Percentiles rank a stretch among this genome's conserved stretches.
phyloP scores from a whole-genome alignment of 2,329 filamentous ascomycete species.

The Alternaria triticimaculans region DNA sequence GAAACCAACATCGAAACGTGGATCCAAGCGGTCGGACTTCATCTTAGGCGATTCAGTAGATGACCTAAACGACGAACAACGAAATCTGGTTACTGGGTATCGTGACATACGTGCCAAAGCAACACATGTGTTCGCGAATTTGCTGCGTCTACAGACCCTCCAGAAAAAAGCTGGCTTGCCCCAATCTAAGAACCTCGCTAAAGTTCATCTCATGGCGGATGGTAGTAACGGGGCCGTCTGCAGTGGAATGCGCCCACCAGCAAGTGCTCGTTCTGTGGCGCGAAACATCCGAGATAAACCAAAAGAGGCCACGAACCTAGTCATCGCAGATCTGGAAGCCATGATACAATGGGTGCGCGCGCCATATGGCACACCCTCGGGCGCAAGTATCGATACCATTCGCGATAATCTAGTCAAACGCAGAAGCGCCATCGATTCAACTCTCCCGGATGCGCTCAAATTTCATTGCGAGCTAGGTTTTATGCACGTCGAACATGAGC shows the following conservation, averaged over 20 bases:
- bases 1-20: background rate
- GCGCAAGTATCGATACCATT: conserved; percentile 24
- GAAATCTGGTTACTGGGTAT: conserved; percentile 36
- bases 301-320: conserved; percentile 27
- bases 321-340: conserved; percentile 35
- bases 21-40: background rate
- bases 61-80: conserved; percentile 29
- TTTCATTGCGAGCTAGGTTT: conserved; percentile 38
- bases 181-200: conserved; percentile 24
- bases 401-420: conserved; percentile 40
- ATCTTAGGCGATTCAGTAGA: conserved; percentile 6
- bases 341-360: conserved; percentile 30
- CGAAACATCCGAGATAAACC: conserved; percentile 28
- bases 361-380: conserved; percentile 18
- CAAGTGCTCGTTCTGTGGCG: conserved; percentile 32
- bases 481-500: conserved; percentile 48
- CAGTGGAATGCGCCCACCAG: conserved; percentile 11
- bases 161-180: conserved; percentile 33
- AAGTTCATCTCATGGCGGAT: conserved; percentile 28
- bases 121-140: conserved; percentile 26
- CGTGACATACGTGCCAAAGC: conserved; percentile 32
- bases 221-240: conserved; percentile 1
- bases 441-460: conserved; percentile 34
- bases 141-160: conserved; percentile 35
- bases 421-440: conserved; percentile 27